Percentiles rank a stretch among this genome's conserved stretches.
Evolutionary conservation across 345 rosid genomes (phyloP).

Genomic region (Cardiospermum halicacabum): DNA sequence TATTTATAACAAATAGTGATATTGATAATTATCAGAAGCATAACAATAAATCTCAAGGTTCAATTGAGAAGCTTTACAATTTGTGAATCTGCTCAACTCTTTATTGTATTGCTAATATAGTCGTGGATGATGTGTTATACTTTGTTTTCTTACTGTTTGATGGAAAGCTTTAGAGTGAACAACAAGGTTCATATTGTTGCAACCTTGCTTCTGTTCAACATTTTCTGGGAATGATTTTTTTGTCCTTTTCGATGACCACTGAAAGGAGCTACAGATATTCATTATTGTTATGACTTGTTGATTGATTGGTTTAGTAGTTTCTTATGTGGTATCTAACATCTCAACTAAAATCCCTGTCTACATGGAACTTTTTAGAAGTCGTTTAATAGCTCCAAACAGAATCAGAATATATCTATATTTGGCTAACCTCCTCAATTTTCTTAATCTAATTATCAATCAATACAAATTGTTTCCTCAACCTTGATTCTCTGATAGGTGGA

Average conservation of each 20-base stretch:
- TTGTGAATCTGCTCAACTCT: background rate
- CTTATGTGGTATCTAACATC: background rate
- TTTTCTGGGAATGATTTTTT: background rate
- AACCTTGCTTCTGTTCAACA: background rate
- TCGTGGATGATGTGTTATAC: background rate
- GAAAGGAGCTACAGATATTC: background rate
- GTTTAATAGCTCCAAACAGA: background rate
- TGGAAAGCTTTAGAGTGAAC: background rate
- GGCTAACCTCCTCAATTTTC: background rate
- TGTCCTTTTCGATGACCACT: background rate
- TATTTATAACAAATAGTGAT: background rate
- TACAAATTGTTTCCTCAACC: background rate
- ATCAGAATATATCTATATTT: background rate
- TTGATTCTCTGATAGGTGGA: background rate
- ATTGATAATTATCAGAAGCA: background rate
- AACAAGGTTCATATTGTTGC: background rate
- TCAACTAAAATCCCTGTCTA: background rate
- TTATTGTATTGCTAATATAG: background rate
- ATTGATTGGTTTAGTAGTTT: background rate
- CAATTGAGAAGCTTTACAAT: background rate
- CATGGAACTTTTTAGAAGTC: background rate
- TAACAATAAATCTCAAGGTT: background rate
- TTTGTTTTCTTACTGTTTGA: background rate
- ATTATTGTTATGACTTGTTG: background rate
- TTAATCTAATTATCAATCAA: background rate